Conservation (phyloP, 305 asterid species). For the Ilex paraguariensis region DNA sequence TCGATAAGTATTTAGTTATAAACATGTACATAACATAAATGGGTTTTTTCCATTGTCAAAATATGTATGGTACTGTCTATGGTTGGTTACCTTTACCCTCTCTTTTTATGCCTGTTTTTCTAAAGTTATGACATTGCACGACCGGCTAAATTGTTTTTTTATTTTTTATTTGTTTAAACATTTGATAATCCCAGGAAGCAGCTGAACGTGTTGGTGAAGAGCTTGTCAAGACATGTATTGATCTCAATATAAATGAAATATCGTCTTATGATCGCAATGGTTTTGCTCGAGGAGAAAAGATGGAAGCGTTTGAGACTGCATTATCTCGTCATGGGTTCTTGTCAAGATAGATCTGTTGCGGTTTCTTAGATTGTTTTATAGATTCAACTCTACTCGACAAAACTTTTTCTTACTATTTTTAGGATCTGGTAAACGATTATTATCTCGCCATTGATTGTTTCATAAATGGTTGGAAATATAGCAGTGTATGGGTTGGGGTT, state of each 20-base stretch:
- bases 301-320: slow-evolving; percentile 77
- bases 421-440: too few species aligned
- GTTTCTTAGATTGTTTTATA: too few species aligned
- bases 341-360: slow-evolving; percentile 26
- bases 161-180: background rate
- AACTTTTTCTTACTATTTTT: too few species aligned
- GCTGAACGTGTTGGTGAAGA: slow-evolving; percentile 77
- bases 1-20: too few species aligned
- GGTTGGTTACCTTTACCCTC: too few species aligned
- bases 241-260: slow-evolving; percentile 62
- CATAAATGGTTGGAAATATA: too few species aligned
- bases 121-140: background rate
- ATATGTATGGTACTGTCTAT: too few species aligned
- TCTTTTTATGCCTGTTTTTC: background rate
- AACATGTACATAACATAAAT: too few species aligned
- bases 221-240: slow-evolving; percentile 65
- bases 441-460: too few species aligned
- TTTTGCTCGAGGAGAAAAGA: slow-evolving; percentile 68
- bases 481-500: too few species aligned
- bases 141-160: background rate
- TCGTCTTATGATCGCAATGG: slow-evolving; percentile 82
- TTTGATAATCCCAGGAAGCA: slow-evolving; percentile 51
- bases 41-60: too few species aligned
- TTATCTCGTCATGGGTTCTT: slow-evolving; percentile 74
- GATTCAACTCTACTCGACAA: too few species aligned